phyloP scores from a whole-genome alignment of 768 basidiomycete species.

The Phylloporus sp. region DNA sequence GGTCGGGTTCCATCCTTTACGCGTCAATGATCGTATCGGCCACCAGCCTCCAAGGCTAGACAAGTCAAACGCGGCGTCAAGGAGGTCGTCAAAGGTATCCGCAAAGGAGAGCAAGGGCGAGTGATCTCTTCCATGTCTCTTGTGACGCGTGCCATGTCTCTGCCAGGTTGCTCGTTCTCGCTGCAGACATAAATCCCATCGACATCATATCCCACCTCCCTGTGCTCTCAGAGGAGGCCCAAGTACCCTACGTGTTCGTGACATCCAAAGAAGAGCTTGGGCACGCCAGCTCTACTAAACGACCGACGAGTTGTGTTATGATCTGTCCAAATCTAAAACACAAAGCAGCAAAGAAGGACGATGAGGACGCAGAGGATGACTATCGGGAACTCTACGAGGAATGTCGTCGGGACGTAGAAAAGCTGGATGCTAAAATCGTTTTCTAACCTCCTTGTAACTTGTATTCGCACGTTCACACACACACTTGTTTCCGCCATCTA shows the following conservation, averaged over 20 bases:
- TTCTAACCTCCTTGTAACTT: conserved; percentile 39
- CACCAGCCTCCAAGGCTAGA: conserved; percentile 82
- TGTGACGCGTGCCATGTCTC: conserved; percentile 6
- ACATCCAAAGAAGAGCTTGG: conserved; percentile 94
- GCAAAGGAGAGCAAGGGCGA: conserved; percentile 96
- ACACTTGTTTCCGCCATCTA: conserved; percentile 15
- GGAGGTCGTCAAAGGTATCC: conserved; percentile 95
- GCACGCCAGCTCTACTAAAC: conserved; percentile 92
- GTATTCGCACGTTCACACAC: conserved; percentile 22
- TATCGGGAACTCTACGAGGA: conserved; percentile 86
- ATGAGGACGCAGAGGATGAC: conserved; percentile 73
- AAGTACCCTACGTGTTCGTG: conserved; percentile 87
- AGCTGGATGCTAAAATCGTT: conserved; percentile 66
- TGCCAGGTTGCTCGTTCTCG: conserved; percentile 79
- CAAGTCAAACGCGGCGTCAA: conserved; percentile 98
- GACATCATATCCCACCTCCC: conserved; percentile 99
- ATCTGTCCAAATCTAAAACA: conserved; percentile 80
- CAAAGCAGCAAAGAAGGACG: conserved; percentile 58
- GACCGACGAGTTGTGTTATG: conserved; percentile 98
- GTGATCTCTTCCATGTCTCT: conserved; percentile 25
- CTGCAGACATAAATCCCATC: conserved; percentile 95
- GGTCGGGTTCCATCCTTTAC: conserved; percentile 6
- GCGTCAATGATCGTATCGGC: background rate
- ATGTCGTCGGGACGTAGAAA: conserved; percentile 79
- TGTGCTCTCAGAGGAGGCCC: conserved; percentile 88